These are phyloP conservation scores for Cicer judaicum DNA, from an alignment of 306 rosid genomes.

Conservation along the genomic window DNA sequence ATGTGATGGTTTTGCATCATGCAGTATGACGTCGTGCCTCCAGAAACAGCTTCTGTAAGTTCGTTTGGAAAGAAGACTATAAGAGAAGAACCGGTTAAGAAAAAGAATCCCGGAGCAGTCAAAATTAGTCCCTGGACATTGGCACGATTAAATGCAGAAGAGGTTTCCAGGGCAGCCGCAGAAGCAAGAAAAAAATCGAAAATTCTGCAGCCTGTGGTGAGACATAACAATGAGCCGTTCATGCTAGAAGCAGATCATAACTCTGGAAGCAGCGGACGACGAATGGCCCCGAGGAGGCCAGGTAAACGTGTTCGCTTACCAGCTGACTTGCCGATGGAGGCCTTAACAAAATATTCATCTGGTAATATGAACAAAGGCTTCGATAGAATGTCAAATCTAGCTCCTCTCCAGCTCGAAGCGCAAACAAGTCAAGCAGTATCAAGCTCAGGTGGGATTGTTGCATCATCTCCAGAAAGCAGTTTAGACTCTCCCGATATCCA, in stretches of 20 bases:
- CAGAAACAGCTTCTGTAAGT: slow-evolving; percentile 86
- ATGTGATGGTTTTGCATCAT: slow-evolving; percentile 38
- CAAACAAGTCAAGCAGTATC: slow-evolving; percentile 74
- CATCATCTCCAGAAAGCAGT: slow-evolving; percentile 97
- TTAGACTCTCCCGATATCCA: slow-evolving; percentile 91
- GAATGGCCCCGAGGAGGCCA: slow-evolving; percentile 69
- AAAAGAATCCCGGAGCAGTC: slow-evolving; percentile 76
- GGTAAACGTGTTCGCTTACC: slow-evolving; percentile 82
- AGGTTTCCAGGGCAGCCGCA: slow-evolving; percentile 95
- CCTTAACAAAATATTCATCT: slow-evolving; percentile 57
- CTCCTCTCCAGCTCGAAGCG: slow-evolving; percentile 87
- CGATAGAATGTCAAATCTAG: slow-evolving; percentile 64
- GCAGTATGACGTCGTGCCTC: slow-evolving; percentile 97
- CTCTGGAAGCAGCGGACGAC: slow-evolving; percentile 75
- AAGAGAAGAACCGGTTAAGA: slow-evolving; percentile 66
- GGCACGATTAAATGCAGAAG: slow-evolving; percentile 92
- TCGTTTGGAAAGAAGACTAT: slow-evolving; percentile 69
- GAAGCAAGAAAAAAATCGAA: slow-evolving; percentile 96
- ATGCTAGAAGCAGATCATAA: slow-evolving; percentile 61
- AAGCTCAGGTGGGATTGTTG: slow-evolving; percentile 66
- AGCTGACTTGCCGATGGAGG: slow-evolving; percentile 76
- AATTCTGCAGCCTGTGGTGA: slow-evolving; percentile 83
- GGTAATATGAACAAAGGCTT: slow-evolving; percentile 62
- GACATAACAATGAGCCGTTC: slow-evolving; percentile 58
- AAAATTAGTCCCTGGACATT: slow-evolving; percentile 96